Evolutionary conservation across 306 rosid species (phyloP), one percentile per base, ranked within the genome.

Genomic region (Carpinus fangiana): DNA sequence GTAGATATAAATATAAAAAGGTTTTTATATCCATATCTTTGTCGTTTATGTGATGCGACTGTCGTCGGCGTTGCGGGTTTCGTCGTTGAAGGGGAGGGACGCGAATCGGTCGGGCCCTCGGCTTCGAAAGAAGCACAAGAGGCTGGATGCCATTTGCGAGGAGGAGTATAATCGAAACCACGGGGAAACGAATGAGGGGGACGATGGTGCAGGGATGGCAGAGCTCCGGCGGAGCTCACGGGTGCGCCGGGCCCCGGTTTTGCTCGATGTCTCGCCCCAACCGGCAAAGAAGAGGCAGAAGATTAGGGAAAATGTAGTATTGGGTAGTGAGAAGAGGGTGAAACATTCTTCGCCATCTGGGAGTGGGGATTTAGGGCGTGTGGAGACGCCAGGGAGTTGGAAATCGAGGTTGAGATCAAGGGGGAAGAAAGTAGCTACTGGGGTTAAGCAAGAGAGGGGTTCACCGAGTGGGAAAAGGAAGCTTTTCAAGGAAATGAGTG

Each of bases 111-210:
- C 90, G 73, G 88, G 90, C 74, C 85, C 65, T 72, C 79, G 88
- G 92, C 85, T 82, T 76, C 84, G 90, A 87, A 94, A 87, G 93
- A 95, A 93, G 92, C 93, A 86, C 65, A 95, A 95, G 91, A 91
- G 90, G 86, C 89, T 95, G 47, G 97, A 95, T 79, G 98, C 98
- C 61, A 95, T 95, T 77, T 88, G 93, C 36, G 98, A 95, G 59
- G 82, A 81, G 8, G 97, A 90, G 90, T 93, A 87, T 79, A 91
- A 81, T 43, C 68, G 93, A 41, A 86, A 91, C 85, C 98, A 89
- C 78, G 86, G 70, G 56, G 95, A 88, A 51, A 55, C 82, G 52
- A 91, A 81, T 83, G 96, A 73, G 76, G 89, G 72, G 36, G 73
- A 47, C 53, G 79, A 26, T 38, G 84, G 47, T 54, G 78, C 21